These are phyloP conservation scores for Lepidium sativum DNA, from an alignment of 345 rosid genomes.

Conservation along the genomic window DNA sequence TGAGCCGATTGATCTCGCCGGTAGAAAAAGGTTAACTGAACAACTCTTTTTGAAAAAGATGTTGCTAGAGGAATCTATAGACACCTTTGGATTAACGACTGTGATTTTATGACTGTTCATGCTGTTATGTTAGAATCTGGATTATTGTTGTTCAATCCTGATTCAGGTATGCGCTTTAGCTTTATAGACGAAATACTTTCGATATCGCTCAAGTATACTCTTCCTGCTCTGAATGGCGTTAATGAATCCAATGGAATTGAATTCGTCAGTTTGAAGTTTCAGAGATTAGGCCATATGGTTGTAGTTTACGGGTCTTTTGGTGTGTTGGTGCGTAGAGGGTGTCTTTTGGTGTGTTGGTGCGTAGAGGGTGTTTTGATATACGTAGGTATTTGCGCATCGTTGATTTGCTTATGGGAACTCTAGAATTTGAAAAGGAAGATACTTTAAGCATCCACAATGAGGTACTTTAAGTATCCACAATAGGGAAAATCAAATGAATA, in stretches of 20 bases:
- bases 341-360: constrained; percentile 25
- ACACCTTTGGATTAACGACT: not conserved
- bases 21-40: constrained; percentile 27
- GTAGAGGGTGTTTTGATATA: constrained; percentile 34
- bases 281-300: constrained; percentile 37
- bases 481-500: too few species aligned
- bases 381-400: constrained; percentile 32
- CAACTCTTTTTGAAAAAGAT: constrained; percentile 50
- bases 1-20: constrained; percentile 19
- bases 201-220: not conserved
- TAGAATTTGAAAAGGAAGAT: not conserved
- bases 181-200: constrained; percentile 2
- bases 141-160: constrained; percentile 36
- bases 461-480: constrained; percentile 37
- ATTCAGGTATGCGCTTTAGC: constrained; percentile 28
- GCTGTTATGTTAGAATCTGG: constrained; percentile 59
- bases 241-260: not conserved
- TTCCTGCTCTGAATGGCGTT: not conserved
- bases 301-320: constrained; percentile 44
- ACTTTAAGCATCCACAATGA: not conserved
- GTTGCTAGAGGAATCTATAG: constrained; percentile 28
- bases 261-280: constrained; percentile 40
- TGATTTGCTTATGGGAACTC: constrained; percentile 11
- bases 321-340: too few species aligned
- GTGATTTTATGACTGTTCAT: constrained; percentile 28